Base-by-base conservation (phyloP, 306 rosid species). In the Cicer judaicum region DNA sequence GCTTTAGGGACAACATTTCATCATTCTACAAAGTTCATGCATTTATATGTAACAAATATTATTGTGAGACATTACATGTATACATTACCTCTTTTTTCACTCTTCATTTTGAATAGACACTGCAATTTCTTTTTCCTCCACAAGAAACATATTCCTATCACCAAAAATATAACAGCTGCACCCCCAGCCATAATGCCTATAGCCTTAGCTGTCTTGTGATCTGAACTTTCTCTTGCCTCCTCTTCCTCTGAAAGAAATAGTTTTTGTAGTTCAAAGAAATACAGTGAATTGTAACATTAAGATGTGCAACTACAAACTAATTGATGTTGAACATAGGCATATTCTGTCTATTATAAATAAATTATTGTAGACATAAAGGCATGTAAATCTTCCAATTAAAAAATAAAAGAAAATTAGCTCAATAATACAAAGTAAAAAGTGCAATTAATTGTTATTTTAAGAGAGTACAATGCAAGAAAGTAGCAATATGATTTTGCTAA, bases 81-180 rank as follows among this genome's bases (percentile, higher is more conserved):
- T 5, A 63, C 6, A 14, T 62, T 82, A 91, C 96, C 93, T 90
- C 50, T 79, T 7, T 21, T 55, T 38, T 67, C 73, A 19, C 49
- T 39, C 56, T 76, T 84, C 61, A 73, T 29, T 68, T 64, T 78
- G 36, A 68, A 52, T 15, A 65, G 46, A 8, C 53, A 64, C 36
- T 65, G 78, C 70, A 83, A 79, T 44, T 62, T 68, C 80, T 76
- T 83, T 83, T 81, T 87, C 85, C 78, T 86, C 88, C 90, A 72
- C 19, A 87, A 18, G 46, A 82, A 55, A 76, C 11, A 91, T 47
- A 81, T 4, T 6, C 55, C 78, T n/a, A 79, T 34, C 66, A 64
- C 85, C 70, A 81, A 53, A 14, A 91, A 24, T 48, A 91, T 50
- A 68, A 88, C 9, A 69, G 68, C 80, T 72, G 77, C 54, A 72